These are phyloP conservation scores for Trichoderma lentiforme DNA, from an alignment of 2,329 filamentous ascomycete genomes.

Conservation along the genomic window DNA sequence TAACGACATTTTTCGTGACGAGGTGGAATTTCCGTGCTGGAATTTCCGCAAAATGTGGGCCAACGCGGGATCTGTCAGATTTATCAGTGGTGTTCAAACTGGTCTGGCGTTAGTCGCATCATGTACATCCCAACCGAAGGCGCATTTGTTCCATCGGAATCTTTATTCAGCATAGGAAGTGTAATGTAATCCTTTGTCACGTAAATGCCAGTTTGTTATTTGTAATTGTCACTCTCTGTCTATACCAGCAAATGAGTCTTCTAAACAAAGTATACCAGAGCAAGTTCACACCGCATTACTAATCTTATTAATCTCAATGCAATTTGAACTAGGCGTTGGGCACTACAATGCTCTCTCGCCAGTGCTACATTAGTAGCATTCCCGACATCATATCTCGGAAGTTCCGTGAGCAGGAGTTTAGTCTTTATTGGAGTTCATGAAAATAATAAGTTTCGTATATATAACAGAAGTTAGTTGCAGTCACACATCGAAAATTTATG, in stretches of 20 bases:
- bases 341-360: background rate
- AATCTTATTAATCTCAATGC: background rate
- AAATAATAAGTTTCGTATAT: background rate
- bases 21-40: background rate
- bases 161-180: too few species aligned
- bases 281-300: background rate
- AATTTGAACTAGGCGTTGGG: background rate
- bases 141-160: too few species aligned
- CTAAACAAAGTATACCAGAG: background rate
- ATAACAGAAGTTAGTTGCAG: background rate
- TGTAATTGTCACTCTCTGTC: background rate
- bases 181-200: background rate
- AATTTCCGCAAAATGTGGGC: background rate
- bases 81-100: too few species aligned
- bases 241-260: background rate
- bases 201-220: background rate
- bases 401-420: background rate
- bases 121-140: too few species aligned
- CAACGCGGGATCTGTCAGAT: background rate
- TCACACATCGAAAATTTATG: background rate
- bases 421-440: background rate
- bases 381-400: background rate
- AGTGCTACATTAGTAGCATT: background rate
- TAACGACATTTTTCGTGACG: background rate
- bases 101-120: too few species aligned